These are phyloP conservation scores for Microbotryum saponariae DNA, from an alignment of 1,284 basidiomycete genomes.

Conservation along the genomic window DNA sequence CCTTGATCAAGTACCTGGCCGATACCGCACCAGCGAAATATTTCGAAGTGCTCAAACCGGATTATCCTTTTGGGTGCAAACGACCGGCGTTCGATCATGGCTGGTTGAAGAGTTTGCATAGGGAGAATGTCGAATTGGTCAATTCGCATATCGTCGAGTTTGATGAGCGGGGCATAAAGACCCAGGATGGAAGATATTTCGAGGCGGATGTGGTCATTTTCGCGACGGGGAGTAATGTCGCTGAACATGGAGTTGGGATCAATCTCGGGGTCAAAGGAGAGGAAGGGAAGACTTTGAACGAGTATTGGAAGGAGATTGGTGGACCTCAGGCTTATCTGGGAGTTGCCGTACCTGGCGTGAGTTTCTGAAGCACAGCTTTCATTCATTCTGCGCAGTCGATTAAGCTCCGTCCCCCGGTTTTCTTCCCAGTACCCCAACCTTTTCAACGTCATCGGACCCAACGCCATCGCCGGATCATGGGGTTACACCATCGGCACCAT, in stretches of 20 bases:
- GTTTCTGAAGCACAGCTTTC: neutral
- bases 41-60: constrained; percentile 47
- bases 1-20: constrained; percentile 45
- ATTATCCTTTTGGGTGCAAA: constrained; percentile 50
- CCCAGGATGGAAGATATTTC: constrained; percentile 45
- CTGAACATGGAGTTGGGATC: constrained; percentile 34
- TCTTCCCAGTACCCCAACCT: constrained; percentile 30
- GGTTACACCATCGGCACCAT: constrained; percentile 28
- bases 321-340: constrained; percentile 36
- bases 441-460: constrained; percentile 33
- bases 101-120: constrained; percentile 49
- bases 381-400: too few species aligned
- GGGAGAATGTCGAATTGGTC: constrained; percentile 50
- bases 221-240: constrained; percentile 40
- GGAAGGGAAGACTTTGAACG: constrained; percentile 28
- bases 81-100: constrained; percentile 52
- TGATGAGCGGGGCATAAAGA: constrained; percentile 47
- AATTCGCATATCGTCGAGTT: constrained; percentile 48
- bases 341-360: constrained; percentile 30
- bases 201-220: constrained; percentile 37
- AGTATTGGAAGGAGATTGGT: constrained; percentile 28
- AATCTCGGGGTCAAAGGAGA: constrained; percentile 34
- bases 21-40: constrained; percentile 47
- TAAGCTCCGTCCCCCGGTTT: too few species aligned
- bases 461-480: constrained; percentile 30